Evolutionary conservation across 139 green algal species (phyloP).

Genomic region (Microglena sp.): DNA sequence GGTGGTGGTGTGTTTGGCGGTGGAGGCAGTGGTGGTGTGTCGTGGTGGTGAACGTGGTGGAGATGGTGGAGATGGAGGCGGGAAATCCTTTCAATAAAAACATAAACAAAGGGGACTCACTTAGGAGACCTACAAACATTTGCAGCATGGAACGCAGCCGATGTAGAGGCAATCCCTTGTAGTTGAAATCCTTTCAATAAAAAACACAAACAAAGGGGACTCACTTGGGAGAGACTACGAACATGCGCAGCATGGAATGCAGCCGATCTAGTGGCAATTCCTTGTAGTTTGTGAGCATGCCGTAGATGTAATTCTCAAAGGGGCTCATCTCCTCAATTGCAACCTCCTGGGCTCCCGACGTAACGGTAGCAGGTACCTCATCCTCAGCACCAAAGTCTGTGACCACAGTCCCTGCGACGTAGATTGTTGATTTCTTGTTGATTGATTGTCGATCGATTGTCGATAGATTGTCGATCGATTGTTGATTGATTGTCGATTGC

Average conservation of each 20-base stretch:
- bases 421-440: no score
- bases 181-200: neutral
- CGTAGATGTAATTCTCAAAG: constrained; percentile 76
- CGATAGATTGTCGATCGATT: no score
- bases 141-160: no score
- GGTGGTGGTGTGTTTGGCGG: no score
- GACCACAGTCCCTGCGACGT: neutral
- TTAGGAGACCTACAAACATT: neutral
- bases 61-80: no score
- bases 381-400: constrained; percentile 22
- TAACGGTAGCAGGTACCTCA: constrained; percentile 10
- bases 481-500: no score
- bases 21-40: no score
- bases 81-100: neutral
- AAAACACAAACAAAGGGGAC: neutral
- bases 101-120: neutral
- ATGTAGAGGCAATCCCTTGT: neutral
- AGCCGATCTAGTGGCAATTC: constrained; percentile 75
- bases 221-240: constrained; percentile 50
- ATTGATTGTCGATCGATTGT: no score
- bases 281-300: constrained; percentile 82
- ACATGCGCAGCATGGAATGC: constrained; percentile 94
- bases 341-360: constrained; percentile 1
- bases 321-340: constrained; percentile 28
- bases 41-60: no score